Conservation (phyloP, 2,329 filamentous ascomycete species). For the Neonectria ditissima region DNA sequence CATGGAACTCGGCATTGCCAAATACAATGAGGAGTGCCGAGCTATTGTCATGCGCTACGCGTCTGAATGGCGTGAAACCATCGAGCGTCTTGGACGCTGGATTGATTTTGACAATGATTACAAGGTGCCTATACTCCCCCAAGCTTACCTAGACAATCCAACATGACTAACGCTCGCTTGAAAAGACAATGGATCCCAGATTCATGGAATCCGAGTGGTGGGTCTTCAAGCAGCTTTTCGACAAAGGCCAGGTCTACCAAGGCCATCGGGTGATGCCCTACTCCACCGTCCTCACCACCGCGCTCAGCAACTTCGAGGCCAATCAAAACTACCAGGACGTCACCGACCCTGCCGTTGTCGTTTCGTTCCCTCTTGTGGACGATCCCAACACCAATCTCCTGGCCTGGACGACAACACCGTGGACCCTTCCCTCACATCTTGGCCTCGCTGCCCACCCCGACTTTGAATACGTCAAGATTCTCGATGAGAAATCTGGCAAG, state of each 20-base stretch:
- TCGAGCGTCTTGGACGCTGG: slow-evolving; percentile 92
- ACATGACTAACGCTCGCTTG: slow-evolving; percentile 23
- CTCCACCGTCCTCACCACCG: slow-evolving; percentile 89
- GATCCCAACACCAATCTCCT: slow-evolving; percentile 81
- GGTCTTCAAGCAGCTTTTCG: slow-evolving; percentile 93
- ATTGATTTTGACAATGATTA: slow-evolving; percentile 99
- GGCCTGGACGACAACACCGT: slow-evolving; percentile 90
- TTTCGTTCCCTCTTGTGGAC: slow-evolving; percentile 85
- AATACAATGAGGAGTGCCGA: slow-evolving; percentile 92
- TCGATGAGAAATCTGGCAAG: slow-evolving; percentile 84
- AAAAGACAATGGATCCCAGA: slow-evolving; percentile 86
- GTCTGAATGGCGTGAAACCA: slow-evolving; percentile 86
- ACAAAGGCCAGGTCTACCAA: slow-evolving; percentile 90
- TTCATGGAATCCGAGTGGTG: slow-evolving; percentile 99
- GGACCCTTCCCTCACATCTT: slow-evolving; percentile 87
- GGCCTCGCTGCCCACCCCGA: slow-evolving; percentile 82
- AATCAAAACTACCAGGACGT: slow-evolving; percentile 96
- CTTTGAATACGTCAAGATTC: slow-evolving; percentile 89
- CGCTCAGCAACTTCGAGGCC: slow-evolving; percentile 92
- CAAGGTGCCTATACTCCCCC: slow-evolving; percentile 67
- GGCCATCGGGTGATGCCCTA: slow-evolving; percentile 96
- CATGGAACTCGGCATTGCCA: slow-evolving; percentile 83
- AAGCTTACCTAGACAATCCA: too few relatives aligned
- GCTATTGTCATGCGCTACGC: slow-evolving; percentile 95
- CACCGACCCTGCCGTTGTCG: slow-evolving; percentile 89